A percentile compares a stretch with the other conserved stretches of the same genome.
Conservation (phyloP, 1,284 basidiomycete genomes). For the Leucoagaricus sp. region DNA sequence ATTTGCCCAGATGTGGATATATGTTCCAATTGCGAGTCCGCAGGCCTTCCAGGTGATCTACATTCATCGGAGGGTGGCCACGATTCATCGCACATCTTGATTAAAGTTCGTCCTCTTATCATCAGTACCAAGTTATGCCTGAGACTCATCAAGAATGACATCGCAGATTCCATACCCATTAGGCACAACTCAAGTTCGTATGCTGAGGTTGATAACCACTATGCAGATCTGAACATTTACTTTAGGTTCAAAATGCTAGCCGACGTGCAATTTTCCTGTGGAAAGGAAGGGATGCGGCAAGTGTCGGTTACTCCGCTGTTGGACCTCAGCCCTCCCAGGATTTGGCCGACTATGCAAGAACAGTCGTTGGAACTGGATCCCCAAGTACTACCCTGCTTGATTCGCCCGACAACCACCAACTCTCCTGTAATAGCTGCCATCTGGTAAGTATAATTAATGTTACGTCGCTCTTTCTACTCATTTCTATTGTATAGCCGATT, state of each 20-base stretch:
- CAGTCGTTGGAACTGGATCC: conserved; percentile 54
- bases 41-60: conserved; percentile 78
- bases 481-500: conserved; percentile 48
- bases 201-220: neutral
- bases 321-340: conserved; percentile 57
- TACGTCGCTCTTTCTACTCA: neutral
- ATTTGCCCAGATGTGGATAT: conserved; percentile 84
- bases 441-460: conserved; percentile 41
- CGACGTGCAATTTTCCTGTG: conserved; percentile 74
- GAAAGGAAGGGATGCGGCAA: conserved; percentile 73
- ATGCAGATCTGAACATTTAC: neutral
- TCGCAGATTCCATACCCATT: conserved; percentile 82
- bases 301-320: conserved; percentile 43
- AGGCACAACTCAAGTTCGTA: conserved; percentile 61
- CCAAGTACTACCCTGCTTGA: conserved; percentile 34
- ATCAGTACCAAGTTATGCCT: neutral
- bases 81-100: conserved; percentile 84
- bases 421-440: conserved; percentile 60
- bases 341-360: conserved; percentile 62
- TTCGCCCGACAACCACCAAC: conserved; percentile 51
- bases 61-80: conserved; percentile 77
- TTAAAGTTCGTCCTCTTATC: conserved; percentile 64
- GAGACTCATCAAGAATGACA: conserved; percentile 3
- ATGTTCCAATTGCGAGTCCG: conserved; percentile 87
- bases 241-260: conserved; percentile 64